Conservation (phyloP, 2,329 filamentous ascomycete species). For the Neofusicoccum cordaticola region DNA sequence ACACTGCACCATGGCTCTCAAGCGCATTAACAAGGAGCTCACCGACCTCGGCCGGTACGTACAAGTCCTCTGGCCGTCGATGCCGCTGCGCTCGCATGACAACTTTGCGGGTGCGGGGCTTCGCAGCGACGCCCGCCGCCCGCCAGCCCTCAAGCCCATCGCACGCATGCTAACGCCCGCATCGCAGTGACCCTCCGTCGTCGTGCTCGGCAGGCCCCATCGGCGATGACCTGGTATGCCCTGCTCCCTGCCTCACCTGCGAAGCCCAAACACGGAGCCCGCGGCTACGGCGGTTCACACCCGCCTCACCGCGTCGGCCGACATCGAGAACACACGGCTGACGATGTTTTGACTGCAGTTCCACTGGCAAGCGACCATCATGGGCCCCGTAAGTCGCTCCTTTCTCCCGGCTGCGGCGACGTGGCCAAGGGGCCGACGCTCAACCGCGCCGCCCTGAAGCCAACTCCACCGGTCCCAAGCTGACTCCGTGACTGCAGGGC, state of each 20-base stretch:
- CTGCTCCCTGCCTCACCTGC: conserved; percentile 21
- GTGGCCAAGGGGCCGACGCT: conserved; percentile 10
- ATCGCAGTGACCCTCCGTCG: conserved; percentile 84
- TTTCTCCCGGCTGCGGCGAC: conserved; percentile 22
- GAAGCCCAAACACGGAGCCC: conserved; percentile 17
- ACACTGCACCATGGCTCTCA: conserved; percentile 68
- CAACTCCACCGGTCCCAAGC: conserved; percentile 18
- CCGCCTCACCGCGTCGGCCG: not conserved
- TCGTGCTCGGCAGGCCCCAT: conserved; percentile 97
- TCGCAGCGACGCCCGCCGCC: conserved; percentile 17
- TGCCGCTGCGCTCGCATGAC: conserved; percentile 37
- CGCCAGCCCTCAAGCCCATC: conserved; percentile 7
- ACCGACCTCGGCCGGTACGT: conserved; percentile 81
- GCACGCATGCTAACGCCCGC: conserved; percentile 31
- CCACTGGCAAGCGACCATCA: conserved; percentile 99
- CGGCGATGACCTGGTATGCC: conserved; percentile 93
- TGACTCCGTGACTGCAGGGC: conserved; percentile 54
- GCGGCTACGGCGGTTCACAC: conserved; percentile 31
- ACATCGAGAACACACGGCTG: conserved; percentile 7
- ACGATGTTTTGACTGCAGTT: conserved; percentile 59
- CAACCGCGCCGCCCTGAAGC: conserved; percentile 9
- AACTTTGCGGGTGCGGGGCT: conserved; percentile 32
- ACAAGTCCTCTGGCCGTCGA: conserved; percentile 18
- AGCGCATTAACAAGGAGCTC: conserved; percentile 94
- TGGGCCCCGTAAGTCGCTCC: conserved; percentile 82